These are phyloP conservation scores for Moesziomyces sp. DNA, from an alignment of 1,284 basidiomycete species.

Conservation along the genomic window DNA sequence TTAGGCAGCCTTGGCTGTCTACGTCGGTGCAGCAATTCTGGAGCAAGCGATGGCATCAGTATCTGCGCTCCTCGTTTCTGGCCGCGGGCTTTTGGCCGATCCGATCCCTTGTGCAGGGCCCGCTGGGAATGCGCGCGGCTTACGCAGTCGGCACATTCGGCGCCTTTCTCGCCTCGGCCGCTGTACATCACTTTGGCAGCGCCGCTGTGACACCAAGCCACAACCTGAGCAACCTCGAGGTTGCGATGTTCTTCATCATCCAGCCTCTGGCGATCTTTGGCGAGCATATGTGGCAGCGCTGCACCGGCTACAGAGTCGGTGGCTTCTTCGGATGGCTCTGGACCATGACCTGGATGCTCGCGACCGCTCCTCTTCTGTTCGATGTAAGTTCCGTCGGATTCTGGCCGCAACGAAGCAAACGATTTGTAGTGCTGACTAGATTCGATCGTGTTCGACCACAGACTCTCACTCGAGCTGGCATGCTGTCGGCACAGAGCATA, in stretches of 20 bases:
- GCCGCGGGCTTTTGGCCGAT: slow-evolving; percentile 29
- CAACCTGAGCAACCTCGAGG: slow-evolving; percentile 1
- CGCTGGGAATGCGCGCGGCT: slow-evolving; percentile 10
- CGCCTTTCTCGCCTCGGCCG: slow-evolving; percentile 30
- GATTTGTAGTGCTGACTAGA: too few relatives aligned
- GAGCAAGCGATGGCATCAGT: slow-evolving; percentile 43
- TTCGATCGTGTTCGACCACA: neutral
- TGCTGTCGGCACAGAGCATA: slow-evolving; percentile 9
- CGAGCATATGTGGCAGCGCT: slow-evolving; percentile 20
- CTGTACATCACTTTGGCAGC: slow-evolving; percentile 36
- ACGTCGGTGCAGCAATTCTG: slow-evolving; percentile 35
- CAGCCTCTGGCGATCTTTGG: slow-evolving; percentile 28
- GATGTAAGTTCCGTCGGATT: slow-evolving; percentile 9
- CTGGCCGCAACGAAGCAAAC: neutral
- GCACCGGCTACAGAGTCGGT: slow-evolving; percentile 11
- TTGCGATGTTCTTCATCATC: slow-evolving; percentile 22
- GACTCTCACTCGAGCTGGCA: slow-evolving; percentile 8
- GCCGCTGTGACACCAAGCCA: slow-evolving; percentile 12
- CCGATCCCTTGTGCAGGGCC: neutral
- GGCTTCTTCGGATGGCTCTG: slow-evolving; percentile 38
- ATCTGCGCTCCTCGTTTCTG: slow-evolving; percentile 31
- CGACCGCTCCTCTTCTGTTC: slow-evolving; percentile 13
- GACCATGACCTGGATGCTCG: slow-evolving; percentile 16
- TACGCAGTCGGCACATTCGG: slow-evolving; percentile 19
- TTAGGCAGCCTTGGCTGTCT: slow-evolving; percentile 12